Evolutionary conservation across 1,284 basidiomycete species (phyloP).

Genomic region (Earliella scabrosa): DNA sequence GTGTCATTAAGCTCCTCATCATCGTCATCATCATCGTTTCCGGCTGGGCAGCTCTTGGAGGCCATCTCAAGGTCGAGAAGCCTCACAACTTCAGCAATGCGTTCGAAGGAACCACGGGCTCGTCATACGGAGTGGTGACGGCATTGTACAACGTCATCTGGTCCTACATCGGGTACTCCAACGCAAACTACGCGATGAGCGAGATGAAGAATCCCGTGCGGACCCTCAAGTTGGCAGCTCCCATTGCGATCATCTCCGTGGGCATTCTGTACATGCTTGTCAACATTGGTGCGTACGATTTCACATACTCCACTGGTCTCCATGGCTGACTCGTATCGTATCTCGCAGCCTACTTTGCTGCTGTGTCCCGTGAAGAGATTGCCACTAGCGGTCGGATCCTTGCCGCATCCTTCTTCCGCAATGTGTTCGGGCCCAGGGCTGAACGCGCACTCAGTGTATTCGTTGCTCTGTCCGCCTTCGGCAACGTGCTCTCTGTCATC

Average conservation of each 20-base stretch:
- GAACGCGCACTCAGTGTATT: conserved; percentile 66
- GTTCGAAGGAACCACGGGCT: conserved; percentile 51
- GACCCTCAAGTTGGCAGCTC: conserved; percentile 69
- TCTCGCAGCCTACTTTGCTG: conserved; percentile 60
- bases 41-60: conserved; percentile 47
- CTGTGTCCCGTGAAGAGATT: conserved; percentile 68
- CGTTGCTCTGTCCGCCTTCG: conserved; percentile 63
- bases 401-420: conserved; percentile 71
- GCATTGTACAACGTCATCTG: conserved; percentile 63
- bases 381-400: conserved; percentile 58
- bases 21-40: conserved; percentile 53
- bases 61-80: conserved; percentile 44
- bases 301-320: too few relatives aligned
- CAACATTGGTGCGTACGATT: conserved; percentile 50
- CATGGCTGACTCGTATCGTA: too few relatives aligned
- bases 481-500: conserved; percentile 59
- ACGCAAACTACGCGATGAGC: conserved; percentile 62
- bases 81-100: conserved; percentile 48
- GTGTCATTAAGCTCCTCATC: conserved; percentile 60
- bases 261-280: conserved; percentile 60
- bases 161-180: conserved; percentile 67
- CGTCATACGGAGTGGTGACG: conserved; percentile 59
- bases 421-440: conserved; percentile 61
- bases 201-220: conserved; percentile 67
- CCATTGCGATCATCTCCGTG: conserved; percentile 59